Evolutionary conservation across 2,329 filamentous ascomycete species (phyloP).

Genomic region (Lojkania enalia): DNA sequence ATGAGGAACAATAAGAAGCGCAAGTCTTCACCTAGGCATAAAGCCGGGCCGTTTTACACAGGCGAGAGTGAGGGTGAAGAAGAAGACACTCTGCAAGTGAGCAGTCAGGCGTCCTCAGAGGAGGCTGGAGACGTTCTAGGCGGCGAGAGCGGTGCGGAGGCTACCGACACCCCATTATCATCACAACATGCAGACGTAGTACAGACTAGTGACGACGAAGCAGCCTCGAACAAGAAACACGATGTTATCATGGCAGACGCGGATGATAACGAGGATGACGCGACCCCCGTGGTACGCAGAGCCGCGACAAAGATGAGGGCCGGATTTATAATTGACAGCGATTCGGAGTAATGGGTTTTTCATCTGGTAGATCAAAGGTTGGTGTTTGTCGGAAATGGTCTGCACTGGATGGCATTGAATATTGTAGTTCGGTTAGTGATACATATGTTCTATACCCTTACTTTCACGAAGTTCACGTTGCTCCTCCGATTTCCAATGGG

Average conservation of each 20-base stretch:
- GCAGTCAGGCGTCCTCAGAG: conserved; percentile 33
- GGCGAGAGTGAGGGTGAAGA: conserved; percentile 23
- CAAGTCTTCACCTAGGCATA: conserved; percentile 36
- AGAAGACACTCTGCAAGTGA: conserved; percentile 23
- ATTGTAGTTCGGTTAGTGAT: too few relatives aligned
- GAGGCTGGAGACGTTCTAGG: conserved; percentile 20
- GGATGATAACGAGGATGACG: conserved; percentile 42
- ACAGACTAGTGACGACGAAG: conserved; percentile 16
- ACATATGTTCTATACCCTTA: too few relatives aligned
- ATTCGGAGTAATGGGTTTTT: conserved; percentile 45
- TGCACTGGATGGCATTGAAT: too few relatives aligned
- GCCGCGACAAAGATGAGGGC: conserved; percentile 43
- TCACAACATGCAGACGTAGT: conserved; percentile 33
- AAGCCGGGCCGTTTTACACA: conserved; percentile 24
- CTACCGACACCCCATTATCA: conserved; percentile 47
- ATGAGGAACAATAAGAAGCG: conserved; percentile 35
- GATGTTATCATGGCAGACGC: conserved; percentile 34
- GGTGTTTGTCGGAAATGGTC: too few relatives aligned
- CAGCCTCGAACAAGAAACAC: conserved; percentile 15
- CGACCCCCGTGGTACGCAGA: conserved; percentile 35
- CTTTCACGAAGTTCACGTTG: too few relatives aligned
- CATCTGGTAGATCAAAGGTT: too few relatives aligned
- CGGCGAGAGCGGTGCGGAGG: conserved; percentile 35
- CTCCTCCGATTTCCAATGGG: too few relatives aligned
- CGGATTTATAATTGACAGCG: conserved; percentile 51